Percentiles rank a stretch among this genome's conserved stretches.
Conservation (phyloP, 1,139 yeast species). For the Candida neerlandica region DNA sequence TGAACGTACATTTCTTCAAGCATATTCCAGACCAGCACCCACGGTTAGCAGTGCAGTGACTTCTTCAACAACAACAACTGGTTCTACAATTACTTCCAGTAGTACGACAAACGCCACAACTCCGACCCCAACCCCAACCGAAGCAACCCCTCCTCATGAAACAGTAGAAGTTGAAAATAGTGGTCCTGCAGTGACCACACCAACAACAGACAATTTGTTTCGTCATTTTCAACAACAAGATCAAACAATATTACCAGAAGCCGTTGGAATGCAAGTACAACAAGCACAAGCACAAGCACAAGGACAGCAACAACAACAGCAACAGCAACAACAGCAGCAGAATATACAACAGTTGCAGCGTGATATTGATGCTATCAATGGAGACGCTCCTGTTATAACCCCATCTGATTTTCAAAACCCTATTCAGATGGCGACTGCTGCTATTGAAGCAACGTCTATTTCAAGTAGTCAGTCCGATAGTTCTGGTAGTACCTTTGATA, state of each 20-base stretch:
- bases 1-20: conserved; percentile 40
- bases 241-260: conserved; percentile 1
- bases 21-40: conserved; percentile 21
- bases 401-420: conserved; percentile 9
- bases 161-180: not conserved
- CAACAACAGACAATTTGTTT: conserved; percentile 8
- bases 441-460: conserved; percentile 19
- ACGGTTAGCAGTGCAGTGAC: conserved; percentile 1
- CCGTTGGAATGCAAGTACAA: conserved; percentile 3
- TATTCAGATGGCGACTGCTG: conserved; percentile 20
- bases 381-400: not conserved
- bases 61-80: not conserved
- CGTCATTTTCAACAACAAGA: conserved; percentile 8
- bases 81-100: conserved; percentile 13
- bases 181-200: conserved; percentile 5
- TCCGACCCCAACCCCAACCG: conserved; percentile 11
- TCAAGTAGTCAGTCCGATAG: conserved; percentile 8
- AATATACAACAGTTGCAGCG: not conserved
- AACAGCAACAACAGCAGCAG: not conserved
- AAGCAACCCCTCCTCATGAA: conserved; percentile 6
- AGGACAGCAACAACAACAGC: conserved; percentile 7
- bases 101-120: conserved; percentile 6
- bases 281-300: conserved; percentile 6
- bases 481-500: conserved; percentile 8
- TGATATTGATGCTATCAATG: not conserved